Base-by-base conservation (phyloP, 164 flowering plant species). In the Chimonanthus praecox region DNA sequence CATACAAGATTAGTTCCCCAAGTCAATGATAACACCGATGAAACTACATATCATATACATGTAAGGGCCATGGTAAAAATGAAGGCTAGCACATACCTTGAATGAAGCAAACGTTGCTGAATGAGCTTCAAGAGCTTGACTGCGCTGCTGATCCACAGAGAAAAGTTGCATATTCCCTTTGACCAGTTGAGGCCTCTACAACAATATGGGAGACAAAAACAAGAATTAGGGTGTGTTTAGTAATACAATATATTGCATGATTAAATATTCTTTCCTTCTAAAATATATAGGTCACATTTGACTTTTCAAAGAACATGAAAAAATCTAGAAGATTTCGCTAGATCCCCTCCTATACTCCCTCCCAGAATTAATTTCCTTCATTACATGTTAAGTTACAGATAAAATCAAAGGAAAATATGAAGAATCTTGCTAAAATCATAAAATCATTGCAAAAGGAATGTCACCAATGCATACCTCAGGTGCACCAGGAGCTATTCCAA, bases 121-220 rank as follows among this genome's bases (percentile, higher is more conserved):
- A 87, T 96, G 98, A 50, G 99, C 99, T 85, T 96, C 99, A 76
- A 96, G 95, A 80, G 97, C 98, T 86, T 96, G 99, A 83, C 99
- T 96, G n/a, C 98, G 97, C 79, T 96, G 97, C 83, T 96, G 99
- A 75, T 96, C 98, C 71, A 96, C 97, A 46, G 98, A 96, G 79
- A 85, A 96, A 61, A 96, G 94, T 77, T 96, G 99, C 99, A 96
- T 94, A 73, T 87, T 96, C 76, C 98, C 99, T 78, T 96, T 96
- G 47, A 94, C 99, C 72, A 96, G 81, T 82, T 94, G 98, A 54
- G 96, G 98, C 82, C 92, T 90, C 99, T 96, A 67, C 47, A 82
- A 33, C 21, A 33, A 33, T 33, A 33, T 33, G 66, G 44, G 33
- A 63, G 21, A 63, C 66, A 33, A 63, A 63, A 44, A 6, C 3